Percentiles rank a stretch among this genome's conserved stretches.
phyloP scores from a whole-genome alignment of 2,329 filamentous ascomycete genomes.

The Botryotinia globosa region DNA sequence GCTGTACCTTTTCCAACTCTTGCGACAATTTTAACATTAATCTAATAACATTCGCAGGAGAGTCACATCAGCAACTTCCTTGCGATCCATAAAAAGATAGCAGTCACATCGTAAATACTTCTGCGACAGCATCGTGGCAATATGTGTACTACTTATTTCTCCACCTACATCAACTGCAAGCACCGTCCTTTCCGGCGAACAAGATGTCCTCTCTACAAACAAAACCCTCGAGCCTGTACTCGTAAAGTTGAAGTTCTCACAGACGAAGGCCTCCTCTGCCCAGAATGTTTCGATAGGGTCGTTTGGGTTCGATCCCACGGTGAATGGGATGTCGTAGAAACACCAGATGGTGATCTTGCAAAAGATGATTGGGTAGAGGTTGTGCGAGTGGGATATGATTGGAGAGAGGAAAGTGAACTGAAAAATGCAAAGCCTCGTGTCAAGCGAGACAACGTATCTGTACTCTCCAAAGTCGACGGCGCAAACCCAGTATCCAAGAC shows the following conservation, averaged over 20 bases:
- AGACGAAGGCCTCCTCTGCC: conserved; percentile 6
- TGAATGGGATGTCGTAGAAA: conserved; percentile 18
- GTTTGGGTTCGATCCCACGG: conserved; percentile 15
- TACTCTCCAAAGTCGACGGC: neutral
- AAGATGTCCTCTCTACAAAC: neutral
- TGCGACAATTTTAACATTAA: neutral
- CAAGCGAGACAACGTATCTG: neutral
- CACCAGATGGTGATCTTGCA: conserved; percentile 10
- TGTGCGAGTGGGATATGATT: conserved; percentile 17
- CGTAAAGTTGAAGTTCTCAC: conserved; percentile 1
- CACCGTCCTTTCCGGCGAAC: neutral
- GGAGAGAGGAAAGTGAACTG: neutral
- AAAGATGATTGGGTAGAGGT: conserved; percentile 16
- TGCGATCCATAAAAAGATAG: neutral
- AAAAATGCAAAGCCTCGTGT: neutral
- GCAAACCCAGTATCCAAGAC: neutral
- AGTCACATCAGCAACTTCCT: neutral
- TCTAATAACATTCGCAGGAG: neutral
- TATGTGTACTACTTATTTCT: conserved; percentile 18
- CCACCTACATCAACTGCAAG: conserved; percentile 12
- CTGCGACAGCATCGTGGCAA: too few relatives aligned
- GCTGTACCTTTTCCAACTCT: neutral
- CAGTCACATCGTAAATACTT: neutral
- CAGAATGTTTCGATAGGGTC: neutral
- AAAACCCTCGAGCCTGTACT: neutral